phyloP scores from a whole-genome alignment of 805 yeast species.

The Saccharomyces paradoxus region DNA sequence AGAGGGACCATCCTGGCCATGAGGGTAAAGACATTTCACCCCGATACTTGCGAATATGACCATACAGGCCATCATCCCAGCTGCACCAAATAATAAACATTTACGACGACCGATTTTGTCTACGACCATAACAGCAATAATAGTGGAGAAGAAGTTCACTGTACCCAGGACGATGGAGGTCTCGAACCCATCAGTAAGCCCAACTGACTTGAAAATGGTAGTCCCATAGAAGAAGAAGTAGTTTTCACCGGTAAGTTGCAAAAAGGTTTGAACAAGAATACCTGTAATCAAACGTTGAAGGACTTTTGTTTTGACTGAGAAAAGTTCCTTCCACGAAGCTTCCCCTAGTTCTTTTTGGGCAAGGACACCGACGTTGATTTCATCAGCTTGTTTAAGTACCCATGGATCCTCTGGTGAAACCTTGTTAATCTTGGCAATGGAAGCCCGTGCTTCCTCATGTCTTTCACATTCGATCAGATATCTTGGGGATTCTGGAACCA shows the following conservation, averaged over 20 bases:
- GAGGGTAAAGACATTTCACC: constrained; percentile 37
- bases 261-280: constrained; percentile 51
- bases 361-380: constrained; percentile 47
- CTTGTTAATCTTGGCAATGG: constrained; percentile 48
- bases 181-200: constrained; percentile 49
- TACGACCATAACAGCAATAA: constrained; percentile 43
- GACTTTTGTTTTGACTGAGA: constrained; percentile 63
- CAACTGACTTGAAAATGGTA: constrained; percentile 53
- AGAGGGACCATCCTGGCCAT: constrained; percentile 37
- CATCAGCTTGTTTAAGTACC: constrained; percentile 41
- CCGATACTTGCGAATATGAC: constrained; percentile 54
- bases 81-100: constrained; percentile 41
- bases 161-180: constrained; percentile 54
- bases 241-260: constrained; percentile 59
- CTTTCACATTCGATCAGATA: constrained; percentile 44
- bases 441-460: constrained; percentile 50
- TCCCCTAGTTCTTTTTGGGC: constrained; percentile 49
- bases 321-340: constrained; percentile 34
- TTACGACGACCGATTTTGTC: constrained; percentile 49
- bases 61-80: constrained; percentile 40
- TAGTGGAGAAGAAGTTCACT: constrained; percentile 52
- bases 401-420: constrained; percentile 37
- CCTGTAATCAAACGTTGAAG: constrained; percentile 41
- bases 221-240: constrained; percentile 63
- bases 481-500: constrained; percentile 59